Evolutionary conservation across 257 asterid genomes (phyloP).

Genomic region (Nicotiana benthamiana): DNA sequence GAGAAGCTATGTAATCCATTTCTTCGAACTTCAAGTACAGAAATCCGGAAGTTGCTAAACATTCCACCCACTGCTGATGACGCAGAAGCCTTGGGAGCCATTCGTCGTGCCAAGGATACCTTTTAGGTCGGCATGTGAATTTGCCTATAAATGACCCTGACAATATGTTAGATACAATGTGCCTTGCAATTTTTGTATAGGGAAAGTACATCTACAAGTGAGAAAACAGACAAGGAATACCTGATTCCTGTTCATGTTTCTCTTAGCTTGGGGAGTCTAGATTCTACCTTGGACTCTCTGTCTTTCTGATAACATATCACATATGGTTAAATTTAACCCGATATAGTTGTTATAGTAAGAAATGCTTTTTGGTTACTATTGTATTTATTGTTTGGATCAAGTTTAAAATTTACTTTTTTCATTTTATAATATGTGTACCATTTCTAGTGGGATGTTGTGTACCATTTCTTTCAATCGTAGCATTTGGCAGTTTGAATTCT

Average conservation of each 20-base stretch:
- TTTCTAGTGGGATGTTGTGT: too few species aligned
- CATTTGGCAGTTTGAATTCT: too few species aligned
- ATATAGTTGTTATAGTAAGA: background rate
- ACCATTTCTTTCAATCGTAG: too few species aligned
- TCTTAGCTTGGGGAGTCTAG: background rate
- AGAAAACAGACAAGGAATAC: background rate
- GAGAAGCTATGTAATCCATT: conserved; percentile 92
- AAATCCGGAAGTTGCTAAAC: conserved; percentile 61
- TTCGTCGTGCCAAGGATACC: conserved; percentile 77
- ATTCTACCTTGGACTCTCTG: background rate
- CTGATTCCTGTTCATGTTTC: background rate
- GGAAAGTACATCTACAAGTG: background rate
- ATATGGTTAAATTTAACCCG: background rate
- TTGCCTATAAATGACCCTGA: background rate
- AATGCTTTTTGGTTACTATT: background rate
- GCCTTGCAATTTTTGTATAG: background rate
- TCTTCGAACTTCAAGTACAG: conserved; percentile 78
- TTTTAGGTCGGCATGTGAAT: conserved; percentile 33
- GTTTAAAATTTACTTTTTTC: background rate
- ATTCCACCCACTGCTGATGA: conserved; percentile 64
- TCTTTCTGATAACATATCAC: background rate
- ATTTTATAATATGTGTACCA: background rate
- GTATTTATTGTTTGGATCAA: background rate
- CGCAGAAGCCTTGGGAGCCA: conserved; percentile 62
- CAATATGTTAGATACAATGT: background rate